Evolutionary conservation across 257 asterid species (phyloP).

Genomic region (Solanum bulbocastanum): DNA sequence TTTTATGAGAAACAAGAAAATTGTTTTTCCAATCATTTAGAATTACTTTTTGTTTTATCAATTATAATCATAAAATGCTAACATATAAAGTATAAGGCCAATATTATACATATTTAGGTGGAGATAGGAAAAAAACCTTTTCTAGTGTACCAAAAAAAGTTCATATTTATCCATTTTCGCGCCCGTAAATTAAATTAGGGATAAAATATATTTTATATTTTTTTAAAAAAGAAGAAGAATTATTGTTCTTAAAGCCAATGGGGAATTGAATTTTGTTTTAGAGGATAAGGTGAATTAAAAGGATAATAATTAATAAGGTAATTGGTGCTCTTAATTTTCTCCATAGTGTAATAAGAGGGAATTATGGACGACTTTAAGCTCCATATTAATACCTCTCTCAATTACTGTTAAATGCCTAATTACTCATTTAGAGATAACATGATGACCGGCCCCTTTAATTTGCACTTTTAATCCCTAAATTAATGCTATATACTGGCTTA

Average conservation of each 20-base stretch:
- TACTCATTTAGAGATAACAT: not conserved
- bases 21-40: not conserved
- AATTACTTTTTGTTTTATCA: not conserved
- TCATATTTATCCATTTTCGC: not conserved
- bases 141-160: not conserved
- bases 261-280: not conserved
- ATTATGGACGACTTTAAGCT: conserved; percentile 13
- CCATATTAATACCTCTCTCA: not conserved
- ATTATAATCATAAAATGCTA: not conserved
- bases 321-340: not conserved
- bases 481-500: not conserved
- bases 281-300: not conserved
- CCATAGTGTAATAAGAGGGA: not conserved
- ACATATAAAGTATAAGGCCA: not conserved
- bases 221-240: not conserved
- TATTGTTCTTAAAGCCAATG: not conserved
- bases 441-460: not conserved
- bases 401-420: not conserved
- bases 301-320: not conserved
- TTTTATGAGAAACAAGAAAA: not conserved
- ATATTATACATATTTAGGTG: not conserved
- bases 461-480: not conserved
- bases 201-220: not conserved
- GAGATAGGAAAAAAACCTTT: not conserved
- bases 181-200: not conserved